Base-by-base conservation (phyloP, 208 protist species). In the Acanthamoeba castellanii region DNA sequence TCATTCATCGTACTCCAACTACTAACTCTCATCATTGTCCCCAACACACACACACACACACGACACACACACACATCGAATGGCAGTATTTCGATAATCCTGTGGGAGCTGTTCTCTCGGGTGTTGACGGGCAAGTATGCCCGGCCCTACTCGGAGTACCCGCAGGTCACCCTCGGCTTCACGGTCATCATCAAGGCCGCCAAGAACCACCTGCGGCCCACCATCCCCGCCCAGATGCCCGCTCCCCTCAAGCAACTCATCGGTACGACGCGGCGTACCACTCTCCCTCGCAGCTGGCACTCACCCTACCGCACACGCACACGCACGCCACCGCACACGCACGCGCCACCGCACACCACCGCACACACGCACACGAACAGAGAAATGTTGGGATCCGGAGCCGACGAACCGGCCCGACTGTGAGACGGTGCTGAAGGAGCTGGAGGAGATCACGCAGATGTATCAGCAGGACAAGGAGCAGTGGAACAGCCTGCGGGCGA, bases 121-220 rank as follows among this genome's bases (percentile, higher is more conserved):
- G 47, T 59, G n/a, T 42, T 89, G 30, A 89, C 82, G 47, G 82
- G 82, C 82, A 89, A 89, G 52, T 89, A 89, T 22, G 52, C 47
- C 14, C 47, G 57, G 5, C 82, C 82, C 7, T 89, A 89, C 82
- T 68, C 52, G 27, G 82, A 89, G 82, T 89, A 68, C 57, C 82
- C 82, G 32, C 82, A 89, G 52, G 52, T 89, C 32, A 89, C 52
- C 20, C 82, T 89, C 22, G 82, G 82, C 82, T 89, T n/a, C 82
- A 66, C 74, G 32, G 82, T 89, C 14, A 89, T 89, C 82, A 89
- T 89, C 52, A 89, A 89, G 82, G 57, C 82, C 9, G 82, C 82
- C 50, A 89, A 89, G 82, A 89, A 66, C n/a, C 45, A 89, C 32
- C 82, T 89, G 32, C 47, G 82, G 45, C 82, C 82, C 9, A 89